Evolutionary conservation across 2,329 filamentous ascomycete species (phyloP), one percentile per base, ranked within the genome.

Genomic region (Arthrobotrys musiformis): DNA sequence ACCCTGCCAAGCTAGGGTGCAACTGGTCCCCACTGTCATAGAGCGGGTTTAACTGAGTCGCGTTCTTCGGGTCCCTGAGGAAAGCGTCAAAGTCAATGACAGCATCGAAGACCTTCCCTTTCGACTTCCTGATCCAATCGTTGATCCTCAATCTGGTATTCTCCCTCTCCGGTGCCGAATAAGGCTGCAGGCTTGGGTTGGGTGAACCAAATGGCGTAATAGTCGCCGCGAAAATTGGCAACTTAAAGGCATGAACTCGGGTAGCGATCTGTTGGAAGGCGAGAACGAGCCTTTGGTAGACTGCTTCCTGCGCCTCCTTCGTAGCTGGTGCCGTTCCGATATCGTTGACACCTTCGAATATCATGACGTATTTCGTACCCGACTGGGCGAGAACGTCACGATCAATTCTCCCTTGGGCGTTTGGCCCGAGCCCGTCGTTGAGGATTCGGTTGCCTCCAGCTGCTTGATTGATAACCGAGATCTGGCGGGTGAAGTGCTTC

Each of bases 271-370:
- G 87, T 69, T 84, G 82, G 80, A 88, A 91, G 0, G 88, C 88
- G n/a, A 84, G 84, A 37, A 88, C 87, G 1, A 92, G 83, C 1
- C 83, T 80, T 63, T 86, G 85, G 13, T 85, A 87, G 8, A 90
- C 83, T 2, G 82, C 80, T 2, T 79, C 78, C 79, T 90, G 88
- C 0, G 85, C 83, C 0, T 81, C 82, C 0, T 82, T 60, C 22
- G 86, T 86, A 0, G 86, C 80, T 1, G 83, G 83, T 0, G 85
- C 86, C 1, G 82, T 84, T 2, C 90, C 90, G 69, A 92, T 91
- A 80, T 92, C 90, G 80, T 91, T 91, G 28, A 92, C 89, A 19
- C 90, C 90, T 82, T 90, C 88, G 81, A 91, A 92, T 40, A 91
- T 85, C 83, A 92, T 86, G 22, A 87, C 87, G 80, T 90, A 91